Conservation (phyloP, 176 grass and related monocot genomes). For the Pharus latifolius region DNA sequence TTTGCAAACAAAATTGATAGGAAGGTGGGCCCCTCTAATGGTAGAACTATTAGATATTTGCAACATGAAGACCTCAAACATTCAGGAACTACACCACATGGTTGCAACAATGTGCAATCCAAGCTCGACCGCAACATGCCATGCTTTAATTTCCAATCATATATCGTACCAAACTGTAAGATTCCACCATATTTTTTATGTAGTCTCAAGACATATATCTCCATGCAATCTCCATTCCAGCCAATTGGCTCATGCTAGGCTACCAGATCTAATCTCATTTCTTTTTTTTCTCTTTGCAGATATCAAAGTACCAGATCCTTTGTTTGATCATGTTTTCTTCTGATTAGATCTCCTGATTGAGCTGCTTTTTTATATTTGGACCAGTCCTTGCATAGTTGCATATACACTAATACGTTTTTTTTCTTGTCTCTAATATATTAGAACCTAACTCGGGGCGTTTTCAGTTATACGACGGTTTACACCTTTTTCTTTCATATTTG, state of each 20-base stretch:
- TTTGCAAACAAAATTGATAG: neutral
- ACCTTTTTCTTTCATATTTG: neutral
- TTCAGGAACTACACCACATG: slow-evolving; percentile 12
- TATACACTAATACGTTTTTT: neutral
- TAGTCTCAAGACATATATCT: neutral
- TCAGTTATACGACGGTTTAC: neutral
- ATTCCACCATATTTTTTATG: neutral
- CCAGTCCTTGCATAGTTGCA: neutral
- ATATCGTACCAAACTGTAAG: slow-evolving; percentile 1
- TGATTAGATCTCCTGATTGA: slow-evolving; percentile 13
- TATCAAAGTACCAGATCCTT: slow-evolving; percentile 7
- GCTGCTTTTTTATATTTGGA: neutral
- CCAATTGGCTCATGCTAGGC: neutral
- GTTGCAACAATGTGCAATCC: neutral
- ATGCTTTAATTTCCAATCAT: neutral
- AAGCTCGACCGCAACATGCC: neutral
- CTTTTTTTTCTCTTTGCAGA: neutral
- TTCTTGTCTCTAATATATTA: neutral
- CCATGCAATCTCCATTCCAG: slow-evolving; percentile 1
- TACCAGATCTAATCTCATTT: slow-evolving; percentile 25
- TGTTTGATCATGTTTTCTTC: slow-evolving; percentile 18
- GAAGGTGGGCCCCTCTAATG: neutral
- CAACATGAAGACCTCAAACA: slow-evolving; percentile 4
- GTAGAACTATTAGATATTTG: neutral
- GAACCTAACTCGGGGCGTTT: neutral